A percentile compares a stretch with the other conserved stretches of the same genome.
Evolutionary conservation across 2,329 filamentous ascomycete species (phyloP).

Genomic region (Pseudopyrenochaeta lycopersici): DNA sequence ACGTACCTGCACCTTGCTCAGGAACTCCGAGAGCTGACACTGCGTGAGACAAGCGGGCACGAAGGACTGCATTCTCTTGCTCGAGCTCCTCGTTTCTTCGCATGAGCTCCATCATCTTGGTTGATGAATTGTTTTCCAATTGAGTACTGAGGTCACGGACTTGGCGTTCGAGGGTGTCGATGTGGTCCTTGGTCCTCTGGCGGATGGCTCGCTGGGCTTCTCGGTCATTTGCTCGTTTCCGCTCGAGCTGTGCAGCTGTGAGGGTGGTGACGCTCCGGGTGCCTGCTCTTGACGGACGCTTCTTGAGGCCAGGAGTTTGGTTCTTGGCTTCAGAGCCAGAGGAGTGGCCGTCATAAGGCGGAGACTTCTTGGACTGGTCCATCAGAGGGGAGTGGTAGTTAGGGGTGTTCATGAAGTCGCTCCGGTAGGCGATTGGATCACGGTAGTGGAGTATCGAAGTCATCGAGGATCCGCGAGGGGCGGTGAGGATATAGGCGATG

Average conservation of each 20-base stretch:
- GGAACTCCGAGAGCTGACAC: constrained; percentile 50
- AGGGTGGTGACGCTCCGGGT: constrained; percentile 66
- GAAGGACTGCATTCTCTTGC: constrained; percentile 63
- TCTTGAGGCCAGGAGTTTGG: constrained; percentile 52
- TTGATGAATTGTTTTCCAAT: constrained; percentile 54
- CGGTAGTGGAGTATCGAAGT: constrained; percentile 52
- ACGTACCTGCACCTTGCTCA: constrained; percentile 50
- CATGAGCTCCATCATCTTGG: constrained; percentile 61
- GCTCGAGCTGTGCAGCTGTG: constrained; percentile 65
- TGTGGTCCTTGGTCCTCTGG: constrained; percentile 67
- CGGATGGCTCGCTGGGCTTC: constrained; percentile 69
- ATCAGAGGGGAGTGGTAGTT: constrained; percentile 46
- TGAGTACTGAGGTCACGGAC: constrained; percentile 62
- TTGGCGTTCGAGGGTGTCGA: constrained; percentile 64
- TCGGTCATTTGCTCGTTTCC: constrained; percentile 68
- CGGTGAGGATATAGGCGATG: constrained; percentile 42
- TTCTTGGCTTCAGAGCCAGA: constrained; percentile 51
- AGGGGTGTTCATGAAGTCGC: constrained; percentile 49
- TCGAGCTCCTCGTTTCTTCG: constrained; percentile 64
- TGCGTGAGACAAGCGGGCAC: constrained; percentile 58
- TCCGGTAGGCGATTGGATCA: constrained; percentile 50
- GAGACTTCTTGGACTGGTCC: constrained; percentile 46
- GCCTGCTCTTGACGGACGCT: constrained; percentile 62
- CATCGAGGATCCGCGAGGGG: constrained; percentile 49
- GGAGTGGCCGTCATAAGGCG: constrained; percentile 50